Evolutionary conservation across 1,139 yeast species (phyloP).

Genomic region (Geotrichum candidum): DNA sequence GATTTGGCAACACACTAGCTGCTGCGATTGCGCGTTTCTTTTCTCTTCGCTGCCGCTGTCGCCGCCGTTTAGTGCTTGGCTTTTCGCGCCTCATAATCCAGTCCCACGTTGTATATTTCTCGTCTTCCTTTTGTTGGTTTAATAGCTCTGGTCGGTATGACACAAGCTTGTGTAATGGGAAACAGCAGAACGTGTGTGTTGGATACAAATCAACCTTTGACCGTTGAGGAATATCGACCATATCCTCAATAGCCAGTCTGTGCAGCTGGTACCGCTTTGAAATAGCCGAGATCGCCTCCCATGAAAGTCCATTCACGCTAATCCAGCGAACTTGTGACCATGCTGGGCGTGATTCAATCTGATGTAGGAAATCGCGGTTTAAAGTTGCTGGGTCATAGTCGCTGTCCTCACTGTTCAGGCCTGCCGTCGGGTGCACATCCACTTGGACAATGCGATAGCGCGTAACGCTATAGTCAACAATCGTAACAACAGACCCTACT

Average conservation of each 20-base stretch:
- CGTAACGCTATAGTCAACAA: conserved; percentile 43
- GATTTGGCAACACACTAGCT: neutral
- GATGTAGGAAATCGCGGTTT: conserved; percentile 23
- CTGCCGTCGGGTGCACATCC: conserved; percentile 21
- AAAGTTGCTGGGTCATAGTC: conserved; percentile 15
- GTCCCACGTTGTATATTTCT: conserved; percentile 6
- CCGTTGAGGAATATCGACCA: conserved; percentile 53
- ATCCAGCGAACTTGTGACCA: conserved; percentile 52
- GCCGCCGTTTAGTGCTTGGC: neutral
- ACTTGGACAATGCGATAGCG: conserved; percentile 41
- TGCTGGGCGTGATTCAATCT: conserved; percentile 34
- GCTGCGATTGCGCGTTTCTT: neutral
- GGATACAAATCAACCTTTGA: conserved; percentile 49
- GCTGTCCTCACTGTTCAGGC: conserved; percentile 3
- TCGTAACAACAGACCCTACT: conserved; percentile 44
- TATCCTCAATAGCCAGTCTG: conserved; percentile 49
- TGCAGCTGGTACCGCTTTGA: conserved; percentile 41
- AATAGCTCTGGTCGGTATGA: conserved; percentile 22
- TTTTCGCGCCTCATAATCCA: conserved; percentile 5
- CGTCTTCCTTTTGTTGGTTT: neutral
- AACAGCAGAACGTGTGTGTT: conserved; percentile 45
- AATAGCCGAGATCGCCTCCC: conserved; percentile 47
- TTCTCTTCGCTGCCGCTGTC: neutral
- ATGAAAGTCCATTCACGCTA: conserved; percentile 50
- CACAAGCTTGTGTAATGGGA: conserved; percentile 45